Evolutionary conservation across 1,139 yeast genomes (phyloP).

Genomic region (Cylindricascospora bacillispora): DNA sequence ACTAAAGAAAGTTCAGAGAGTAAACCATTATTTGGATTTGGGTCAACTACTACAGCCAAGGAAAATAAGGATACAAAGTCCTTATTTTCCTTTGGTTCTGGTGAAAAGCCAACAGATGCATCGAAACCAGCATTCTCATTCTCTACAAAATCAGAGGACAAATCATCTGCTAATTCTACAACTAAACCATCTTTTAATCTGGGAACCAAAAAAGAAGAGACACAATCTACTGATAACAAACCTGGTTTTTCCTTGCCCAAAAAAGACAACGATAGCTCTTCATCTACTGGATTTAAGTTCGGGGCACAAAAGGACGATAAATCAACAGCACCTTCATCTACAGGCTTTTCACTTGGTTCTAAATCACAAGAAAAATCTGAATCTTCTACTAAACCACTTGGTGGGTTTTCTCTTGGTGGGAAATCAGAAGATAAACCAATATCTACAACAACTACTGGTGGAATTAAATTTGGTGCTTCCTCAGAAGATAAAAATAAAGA

Average conservation of each 20-base stretch:
- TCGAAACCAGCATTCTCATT: slow-evolving; percentile 14
- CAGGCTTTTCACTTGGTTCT: slow-evolving; percentile 18
- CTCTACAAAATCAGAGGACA: slow-evolving; percentile 6
- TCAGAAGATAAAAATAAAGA: too few relatives aligned
- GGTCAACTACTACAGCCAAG: slow-evolving; percentile 8
- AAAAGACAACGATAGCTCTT: slow-evolving; percentile 6
- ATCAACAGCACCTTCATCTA: slow-evolving; percentile 11
- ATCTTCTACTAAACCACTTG: too few relatives aligned
- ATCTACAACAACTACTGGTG: slow-evolving; percentile 20
- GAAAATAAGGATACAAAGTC: slow-evolving; percentile 15
- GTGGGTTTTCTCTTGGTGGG: not conserved
- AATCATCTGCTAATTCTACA: slow-evolving; percentile 4
- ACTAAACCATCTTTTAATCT: slow-evolving; percentile 14
- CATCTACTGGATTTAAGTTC: slow-evolving; percentile 5
- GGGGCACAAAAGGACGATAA: slow-evolving; percentile 9
- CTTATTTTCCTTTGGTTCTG: slow-evolving; percentile 19
- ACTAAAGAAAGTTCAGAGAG: too few relatives aligned
- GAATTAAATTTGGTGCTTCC: too few relatives aligned
- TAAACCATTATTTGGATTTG: slow-evolving; percentile 17
- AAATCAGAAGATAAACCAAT: slow-evolving; percentile 6
- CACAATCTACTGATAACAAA: slow-evolving; percentile 5
- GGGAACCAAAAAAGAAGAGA: slow-evolving; percentile 7
- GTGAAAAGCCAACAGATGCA: slow-evolving; percentile 7
- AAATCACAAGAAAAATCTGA: slow-evolving; percentile 11
- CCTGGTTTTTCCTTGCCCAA: slow-evolving; percentile 4